Conservation (phyloP, 192 early-diverging fungal species). For the Blastocladiella britannica region DNA sequence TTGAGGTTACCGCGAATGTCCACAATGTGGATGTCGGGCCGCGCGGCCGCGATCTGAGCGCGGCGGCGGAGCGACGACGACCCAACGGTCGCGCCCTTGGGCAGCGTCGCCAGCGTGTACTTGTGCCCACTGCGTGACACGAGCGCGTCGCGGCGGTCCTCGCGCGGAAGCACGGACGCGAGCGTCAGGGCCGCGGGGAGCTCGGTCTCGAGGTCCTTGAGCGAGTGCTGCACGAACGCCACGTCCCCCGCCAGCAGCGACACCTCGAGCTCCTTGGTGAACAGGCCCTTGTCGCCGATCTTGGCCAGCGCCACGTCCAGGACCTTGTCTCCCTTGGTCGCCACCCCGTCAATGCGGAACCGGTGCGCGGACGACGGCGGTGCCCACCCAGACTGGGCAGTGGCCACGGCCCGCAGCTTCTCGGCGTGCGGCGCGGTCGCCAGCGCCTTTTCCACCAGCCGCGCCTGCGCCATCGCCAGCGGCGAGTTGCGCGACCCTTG, state of each 20-base stretch:
- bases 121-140: constrained; percentile 29
- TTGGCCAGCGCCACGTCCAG: constrained; percentile 63
- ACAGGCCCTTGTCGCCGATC: constrained; percentile 76
- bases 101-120: constrained; percentile 37
- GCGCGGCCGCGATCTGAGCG: constrained; percentile 60
- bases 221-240: constrained; percentile 77
- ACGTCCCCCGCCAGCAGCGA: constrained; percentile 42
- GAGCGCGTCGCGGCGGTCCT: constrained; percentile 75
- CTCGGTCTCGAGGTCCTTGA: constrained; percentile 82
- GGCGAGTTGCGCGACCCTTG: constrained; percentile 73
- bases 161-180: constrained; percentile 64
- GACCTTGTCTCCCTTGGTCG: constrained; percentile 59
- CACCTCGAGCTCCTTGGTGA: constrained; percentile 76
- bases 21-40: constrained; percentile 51
- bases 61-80: constrained; percentile 70
- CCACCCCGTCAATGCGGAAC: constrained; percentile 36
- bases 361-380: constrained; percentile 15
- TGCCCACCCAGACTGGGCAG: not conserved
- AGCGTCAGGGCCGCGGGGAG: constrained; percentile 62
- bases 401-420: constrained; percentile 16
- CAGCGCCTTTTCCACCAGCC: constrained; percentile 38
- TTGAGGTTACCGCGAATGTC: constrained; percentile 69
- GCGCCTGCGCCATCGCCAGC: constrained; percentile 70
- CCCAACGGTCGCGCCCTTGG: constrained; percentile 55
- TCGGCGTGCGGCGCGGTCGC: constrained; percentile 21